Conservation (phyloP, 1,139 yeast species). For the Candida sp. region DNA sequence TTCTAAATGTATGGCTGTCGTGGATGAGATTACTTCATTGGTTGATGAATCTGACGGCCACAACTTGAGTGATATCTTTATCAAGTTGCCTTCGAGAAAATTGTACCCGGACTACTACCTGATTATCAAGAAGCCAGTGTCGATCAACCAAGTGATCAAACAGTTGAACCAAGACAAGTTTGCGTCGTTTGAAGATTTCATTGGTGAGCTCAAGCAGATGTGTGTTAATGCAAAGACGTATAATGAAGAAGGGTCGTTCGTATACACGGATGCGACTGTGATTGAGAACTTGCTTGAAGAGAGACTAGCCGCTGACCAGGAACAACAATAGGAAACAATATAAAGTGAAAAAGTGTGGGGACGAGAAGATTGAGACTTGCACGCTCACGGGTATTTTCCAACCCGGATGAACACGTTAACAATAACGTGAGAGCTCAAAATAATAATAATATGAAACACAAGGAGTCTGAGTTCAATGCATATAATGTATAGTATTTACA, state of each 20-base stretch:
- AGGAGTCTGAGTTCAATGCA: not conserved
- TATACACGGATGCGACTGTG: constrained; percentile 75
- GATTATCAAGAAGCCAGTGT: constrained; percentile 80
- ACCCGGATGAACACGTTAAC: too few species aligned
- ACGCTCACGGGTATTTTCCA: too few species aligned
- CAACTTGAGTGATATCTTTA: constrained; percentile 61
- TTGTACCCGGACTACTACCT: constrained; percentile 89
- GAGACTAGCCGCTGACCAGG: too few species aligned
- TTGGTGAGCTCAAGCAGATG: constrained; percentile 77
- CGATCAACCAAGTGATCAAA: constrained; percentile 65
- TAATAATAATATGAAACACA: not conserved
- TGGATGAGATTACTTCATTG: constrained; percentile 34
- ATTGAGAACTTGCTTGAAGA: constrained; percentile 50
- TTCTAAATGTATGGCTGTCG: constrained; percentile 30
- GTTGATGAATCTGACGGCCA: constrained; percentile 32
- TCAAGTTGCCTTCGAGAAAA: constrained; percentile 70
- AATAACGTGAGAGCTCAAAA: not conserved
- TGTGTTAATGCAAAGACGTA: constrained; percentile 85
- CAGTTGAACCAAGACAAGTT: constrained; percentile 47
- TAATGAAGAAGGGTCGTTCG: constrained; percentile 88
- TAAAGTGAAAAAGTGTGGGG: too few species aligned
- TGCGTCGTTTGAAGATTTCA: constrained; percentile 56
- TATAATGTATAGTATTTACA: not conserved
- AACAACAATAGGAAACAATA: too few species aligned
- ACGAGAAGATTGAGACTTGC: too few species aligned